Percentiles rank a stretch among this genome's conserved stretches.
Conservation (phyloP, 371 early-diverging fungal species). For the Chytridium lagenaria region DNA sequence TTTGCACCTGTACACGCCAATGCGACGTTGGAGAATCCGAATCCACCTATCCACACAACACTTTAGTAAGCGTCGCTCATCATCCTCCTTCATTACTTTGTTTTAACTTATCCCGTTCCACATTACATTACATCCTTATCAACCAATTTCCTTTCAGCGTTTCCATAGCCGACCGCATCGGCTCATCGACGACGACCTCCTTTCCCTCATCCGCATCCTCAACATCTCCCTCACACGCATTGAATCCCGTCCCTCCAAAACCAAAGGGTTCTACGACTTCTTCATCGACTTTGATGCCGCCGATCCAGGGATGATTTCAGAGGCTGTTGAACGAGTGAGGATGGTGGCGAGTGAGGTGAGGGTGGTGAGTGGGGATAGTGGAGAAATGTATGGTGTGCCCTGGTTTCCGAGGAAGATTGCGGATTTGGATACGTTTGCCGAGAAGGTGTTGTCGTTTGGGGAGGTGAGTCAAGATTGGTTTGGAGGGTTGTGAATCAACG, state of each 20-base stretch:
- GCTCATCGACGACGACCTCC: conserved; percentile 85
- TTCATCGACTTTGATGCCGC: conserved; percentile 84
- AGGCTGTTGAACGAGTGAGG: conserved; percentile 66
- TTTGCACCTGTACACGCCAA: too few relatives aligned
- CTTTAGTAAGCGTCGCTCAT: too few relatives aligned
- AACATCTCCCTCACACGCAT: conserved; percentile 88
- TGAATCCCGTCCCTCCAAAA: conserved; percentile 89
- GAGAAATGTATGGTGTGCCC: conserved; percentile 59
- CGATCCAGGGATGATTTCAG: conserved; percentile 59
- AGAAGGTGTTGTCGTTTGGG: conserved; percentile 91
- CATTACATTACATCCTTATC: too few relatives aligned
- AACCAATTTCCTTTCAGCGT: conserved; percentile 53
- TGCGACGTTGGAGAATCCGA: too few relatives aligned
- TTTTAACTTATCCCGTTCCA: too few relatives aligned
- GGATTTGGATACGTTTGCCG: conserved; percentile 93
- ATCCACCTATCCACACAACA: too few relatives aligned
- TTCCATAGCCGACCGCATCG: conserved; percentile 84
- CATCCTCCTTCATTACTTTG: too few relatives aligned
- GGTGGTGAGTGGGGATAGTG: conserved; percentile 42
- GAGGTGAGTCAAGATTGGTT: conserved; percentile 68
- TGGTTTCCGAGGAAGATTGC: conserved; percentile 96
- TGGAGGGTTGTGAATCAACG: too few relatives aligned
- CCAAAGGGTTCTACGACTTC: conserved; percentile 88
- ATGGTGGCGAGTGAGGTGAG: conserved; percentile 67
- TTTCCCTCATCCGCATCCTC: conserved; percentile 73